Conservation (phyloP, 768 basidiomycete species). For the Termitomyces sp. region DNA sequence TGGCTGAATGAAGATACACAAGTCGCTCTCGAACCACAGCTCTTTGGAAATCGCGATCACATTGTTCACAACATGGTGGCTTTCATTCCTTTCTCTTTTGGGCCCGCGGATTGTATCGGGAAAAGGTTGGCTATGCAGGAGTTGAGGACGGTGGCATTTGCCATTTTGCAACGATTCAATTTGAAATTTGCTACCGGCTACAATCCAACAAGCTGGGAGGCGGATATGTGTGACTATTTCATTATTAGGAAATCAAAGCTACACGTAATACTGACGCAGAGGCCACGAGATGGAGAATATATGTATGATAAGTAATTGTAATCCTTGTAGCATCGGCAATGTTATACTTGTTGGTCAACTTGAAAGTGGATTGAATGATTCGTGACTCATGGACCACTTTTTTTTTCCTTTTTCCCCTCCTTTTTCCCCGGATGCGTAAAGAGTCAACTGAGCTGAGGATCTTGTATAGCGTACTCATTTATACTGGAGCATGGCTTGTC, state of each 20-base stretch:
- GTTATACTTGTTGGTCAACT: no score
- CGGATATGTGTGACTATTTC: conserved; percentile 25
- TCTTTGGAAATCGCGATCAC: conserved; percentile 10
- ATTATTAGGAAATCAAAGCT: conserved; percentile 27
- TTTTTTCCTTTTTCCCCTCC: no score
- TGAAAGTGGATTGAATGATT: no score
- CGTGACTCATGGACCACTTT: no score
- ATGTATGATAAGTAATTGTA: neutral
- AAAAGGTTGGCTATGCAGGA: conserved; percentile 32
- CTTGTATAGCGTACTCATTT: no score
- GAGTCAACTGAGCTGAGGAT: no score
- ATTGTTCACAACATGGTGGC: conserved; percentile 23
- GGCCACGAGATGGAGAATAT: neutral
- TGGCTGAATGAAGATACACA: conserved; percentile 26
- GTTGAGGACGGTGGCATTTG: conserved; percentile 26
- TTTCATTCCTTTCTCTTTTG: conserved; percentile 37
- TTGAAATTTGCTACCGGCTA: conserved; percentile 24
- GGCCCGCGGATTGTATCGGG: conserved; percentile 50
- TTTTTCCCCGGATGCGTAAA: no score
- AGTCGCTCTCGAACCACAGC: conserved; percentile 13
- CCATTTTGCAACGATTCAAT: conserved; percentile 27
- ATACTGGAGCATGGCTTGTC: no score
- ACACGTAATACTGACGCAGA: conserved; percentile 13
- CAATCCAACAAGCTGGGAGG: conserved; percentile 22
- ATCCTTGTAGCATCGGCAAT: no score